phyloP scores from a whole-genome alignment of 1,284 basidiomycete species.

The Tylopilus sp. region DNA sequence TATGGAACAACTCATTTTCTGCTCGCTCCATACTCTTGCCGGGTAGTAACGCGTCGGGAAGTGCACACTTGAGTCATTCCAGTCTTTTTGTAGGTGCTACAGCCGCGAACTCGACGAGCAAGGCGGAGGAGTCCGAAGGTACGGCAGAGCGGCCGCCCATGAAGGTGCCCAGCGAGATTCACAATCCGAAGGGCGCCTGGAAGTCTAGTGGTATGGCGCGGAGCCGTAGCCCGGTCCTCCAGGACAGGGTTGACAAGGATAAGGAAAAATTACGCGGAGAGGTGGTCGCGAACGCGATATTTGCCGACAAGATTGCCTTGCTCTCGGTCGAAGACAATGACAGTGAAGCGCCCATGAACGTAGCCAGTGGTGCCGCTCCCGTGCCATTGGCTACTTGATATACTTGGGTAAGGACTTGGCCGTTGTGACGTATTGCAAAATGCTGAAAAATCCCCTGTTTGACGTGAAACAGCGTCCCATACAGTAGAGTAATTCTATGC shows the following conservation, averaged over 20 bases:
- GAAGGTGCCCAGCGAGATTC: slow-evolving; percentile 49
- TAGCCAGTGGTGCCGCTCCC: slow-evolving; percentile 12
- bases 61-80: slow-evolving; percentile 40
- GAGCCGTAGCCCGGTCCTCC: slow-evolving; percentile 15
- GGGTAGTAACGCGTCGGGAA: slow-evolving; percentile 24
- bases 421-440: not conserved
- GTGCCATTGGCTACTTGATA: slow-evolving; percentile 30
- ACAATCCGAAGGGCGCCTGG: slow-evolving; percentile 47
- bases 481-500: slow-evolving; percentile 4
- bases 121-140: slow-evolving; percentile 47
- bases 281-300: slow-evolving; percentile 33
- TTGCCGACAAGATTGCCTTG: slow-evolving; percentile 32
- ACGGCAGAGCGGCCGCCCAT: slow-evolving; percentile 49
- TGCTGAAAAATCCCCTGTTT: slow-evolving; percentile 8
- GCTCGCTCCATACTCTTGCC: slow-evolving; percentile 53
- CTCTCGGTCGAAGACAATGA: slow-evolving; percentile 28
- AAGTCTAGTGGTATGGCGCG: slow-evolving; percentile 12
- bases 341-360: slow-evolving; percentile 10
- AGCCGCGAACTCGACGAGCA: slow-evolving; percentile 12
- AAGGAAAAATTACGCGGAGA: slow-evolving; percentile 35
- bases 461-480: slow-evolving; percentile 12
- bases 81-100: slow-evolving; percentile 7
- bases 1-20: slow-evolving; percentile 62
- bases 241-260: slow-evolving; percentile 31
- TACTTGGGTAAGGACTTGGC: slow-evolving; percentile 20